Evolutionary conservation across 2,329 filamentous ascomycete genomes (phyloP), one percentile per base, ranked within the genome.

Genomic region (Elsinoe batatas): DNA sequence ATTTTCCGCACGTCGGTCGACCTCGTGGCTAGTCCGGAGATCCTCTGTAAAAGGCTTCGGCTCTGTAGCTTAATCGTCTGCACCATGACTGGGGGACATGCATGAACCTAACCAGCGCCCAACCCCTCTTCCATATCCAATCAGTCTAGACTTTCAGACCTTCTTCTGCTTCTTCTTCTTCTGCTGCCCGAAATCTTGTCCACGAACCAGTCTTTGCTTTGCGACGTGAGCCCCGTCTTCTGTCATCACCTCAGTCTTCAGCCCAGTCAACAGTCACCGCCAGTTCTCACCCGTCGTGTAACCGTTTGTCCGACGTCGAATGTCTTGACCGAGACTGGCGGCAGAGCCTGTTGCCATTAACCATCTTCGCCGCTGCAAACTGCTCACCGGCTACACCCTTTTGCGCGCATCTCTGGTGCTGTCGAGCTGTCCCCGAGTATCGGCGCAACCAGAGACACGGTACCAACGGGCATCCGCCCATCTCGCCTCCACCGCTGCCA

Each of bases 391-490:
- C 17, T 36, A 20, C 12, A 35, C 49, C 49, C 33, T 37, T 53
- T 37, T 40, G 18, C 37, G 36, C 44, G 26, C 44, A 35, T 37
- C 18, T 35, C 15, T 10, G n/a, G 37, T 38, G 20, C 53, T 30
- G 10, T 36, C 22, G 42, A 11, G 12, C 17, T 46, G 33, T 18
- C 18, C 22, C 33, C 33, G 26, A 30, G 26, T 30, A 30, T 26
- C 17, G 53, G 38, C 33, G 53, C 18, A 18, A 46, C 46, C 53
- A 30, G 53, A 55, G 53, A 55, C 53, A 55, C 53, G 53, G 33
- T 55, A 44, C 37, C 53, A 55, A 55, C 53, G 40, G 53, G 13
- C 40, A 44, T 55, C 53, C 42, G 51, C 51, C 37, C 51, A 30
- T 43, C 26, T 44, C 51, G 37, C 49, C 20, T 40, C 49, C 49